Evolutionary conservation across 306 rosid species (phyloP), one percentile per base, ranked within the genome.

Genomic region (Sesbania bispinosa): DNA sequence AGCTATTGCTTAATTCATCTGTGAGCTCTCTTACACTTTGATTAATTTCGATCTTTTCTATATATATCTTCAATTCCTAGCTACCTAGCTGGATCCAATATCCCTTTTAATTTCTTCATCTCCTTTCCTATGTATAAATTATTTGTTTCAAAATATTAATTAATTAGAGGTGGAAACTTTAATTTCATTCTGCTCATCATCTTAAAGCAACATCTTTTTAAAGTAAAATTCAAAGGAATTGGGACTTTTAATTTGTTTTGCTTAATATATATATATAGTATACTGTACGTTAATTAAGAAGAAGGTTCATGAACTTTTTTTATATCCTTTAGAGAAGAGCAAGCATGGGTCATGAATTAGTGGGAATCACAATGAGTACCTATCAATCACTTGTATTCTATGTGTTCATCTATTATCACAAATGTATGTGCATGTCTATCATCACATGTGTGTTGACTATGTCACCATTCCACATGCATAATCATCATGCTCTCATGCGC

Each of bases 341-440:
- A n/a, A 77, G 80, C 82, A 71, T 77, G 78, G 77, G 81, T 64
- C 39, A 43, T 52, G n/a, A 24, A 47, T 32, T 64, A 78, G 88
- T 84, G 88, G 88, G 78, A 62, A 78, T 75, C 82, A 75, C 84
- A 81, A 85, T 85, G 84, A 85, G 86, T 79, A 48, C 65, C 47
- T 38, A 54, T 27, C 79, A 81, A 54, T 27, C 79, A 81, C 80
- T 78, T 75, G 39, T 53, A 30, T 74, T n/a, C n/a, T n/a, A 41
- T 53, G 0, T 32, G 46, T 64, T 74, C 51, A 62, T 76, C 74
- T 64, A 58, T 62, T 43, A 74, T 71, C 38, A 67, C 45, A 53
- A 23, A 24, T 59, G 35, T 45, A 18, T 60, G 66, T 79, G 76
- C 75, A 67, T 65, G 83, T 53, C 70, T 27, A 46, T 57, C 41